These are phyloP conservation scores for Eucalyptus victrix DNA, from an alignment of 345 rosid genomes.

Conservation along the genomic window DNA sequence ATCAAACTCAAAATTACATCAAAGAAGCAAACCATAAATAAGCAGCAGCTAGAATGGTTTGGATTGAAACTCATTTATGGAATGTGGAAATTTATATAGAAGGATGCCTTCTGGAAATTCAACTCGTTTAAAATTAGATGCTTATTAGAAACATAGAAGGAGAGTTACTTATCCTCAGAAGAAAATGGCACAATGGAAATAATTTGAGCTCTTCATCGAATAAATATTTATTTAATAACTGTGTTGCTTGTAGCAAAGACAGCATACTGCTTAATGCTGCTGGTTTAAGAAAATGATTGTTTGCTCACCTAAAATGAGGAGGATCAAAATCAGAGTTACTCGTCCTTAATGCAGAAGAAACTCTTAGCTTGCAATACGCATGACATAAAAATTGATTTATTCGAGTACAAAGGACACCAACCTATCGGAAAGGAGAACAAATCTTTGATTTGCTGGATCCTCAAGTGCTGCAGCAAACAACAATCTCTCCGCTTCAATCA, in stretches of 20 bases:
- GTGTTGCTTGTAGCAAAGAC: neutral
- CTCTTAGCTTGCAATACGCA: neutral
- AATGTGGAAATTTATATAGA: neutral
- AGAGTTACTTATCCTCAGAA: neutral
- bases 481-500: constrained; percentile 86
- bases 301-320: neutral
- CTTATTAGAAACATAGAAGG: neutral
- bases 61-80: neutral
- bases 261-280: neutral
- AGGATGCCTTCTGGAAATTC: neutral
- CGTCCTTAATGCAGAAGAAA: neutral
- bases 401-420: neutral
- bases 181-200: neutral
- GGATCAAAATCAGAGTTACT: neutral
- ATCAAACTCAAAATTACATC: neutral
- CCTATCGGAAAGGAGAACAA: constrained; percentile 94
- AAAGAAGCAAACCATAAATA: neutral
- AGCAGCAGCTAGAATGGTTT: neutral
- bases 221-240: neutral
- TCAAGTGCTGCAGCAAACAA: constrained; percentile 59
- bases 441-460: constrained; percentile 82
- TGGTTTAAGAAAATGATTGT: neutral
- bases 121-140: neutral
- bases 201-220: neutral
- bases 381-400: neutral